Percentiles rank a stretch among this genome's conserved stretches.
Conservation (phyloP, 306 rosid genomes). For the Trifolium dubium region DNA sequence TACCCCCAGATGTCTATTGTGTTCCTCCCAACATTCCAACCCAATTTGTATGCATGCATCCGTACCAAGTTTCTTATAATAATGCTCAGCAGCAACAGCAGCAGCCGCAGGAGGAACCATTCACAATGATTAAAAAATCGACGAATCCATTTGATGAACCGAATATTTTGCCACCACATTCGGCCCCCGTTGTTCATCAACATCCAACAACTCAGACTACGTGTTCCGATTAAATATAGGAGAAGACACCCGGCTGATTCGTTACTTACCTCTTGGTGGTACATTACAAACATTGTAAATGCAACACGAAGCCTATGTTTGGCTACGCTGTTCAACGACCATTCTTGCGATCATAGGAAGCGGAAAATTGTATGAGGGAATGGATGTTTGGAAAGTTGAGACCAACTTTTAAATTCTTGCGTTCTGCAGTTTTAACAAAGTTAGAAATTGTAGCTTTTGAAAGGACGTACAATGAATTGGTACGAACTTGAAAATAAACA, state of each 20-base stretch:
- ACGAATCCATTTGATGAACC: constrained; percentile 47
- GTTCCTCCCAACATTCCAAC: constrained; percentile 16
- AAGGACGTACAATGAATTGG: neutral
- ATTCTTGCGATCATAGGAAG: neutral
- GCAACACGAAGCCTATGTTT: neutral
- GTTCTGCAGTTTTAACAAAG: neutral
- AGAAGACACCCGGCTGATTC: neutral
- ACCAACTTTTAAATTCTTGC: neutral
- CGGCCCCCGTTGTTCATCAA: neutral
- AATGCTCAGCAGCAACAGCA: constrained; percentile 33
- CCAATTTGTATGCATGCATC: neutral
- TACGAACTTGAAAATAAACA: neutral
- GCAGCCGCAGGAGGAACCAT: constrained; percentile 18
- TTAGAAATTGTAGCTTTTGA: neutral
- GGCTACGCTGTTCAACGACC: neutral
- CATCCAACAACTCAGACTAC: constrained; percentile 29
- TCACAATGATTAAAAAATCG: constrained; percentile 13
- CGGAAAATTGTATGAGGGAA: neutral
- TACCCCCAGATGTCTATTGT: neutral
- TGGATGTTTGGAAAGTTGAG: neutral
- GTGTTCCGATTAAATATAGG: neutral
- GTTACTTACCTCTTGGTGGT: neutral
- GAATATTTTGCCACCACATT: neutral
- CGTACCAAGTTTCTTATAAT: constrained; percentile 34
- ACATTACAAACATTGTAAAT: neutral